Percentiles rank a stretch among this genome's conserved stretches.
Evolutionary conservation across 148 eudicot genomes (phyloP).

Genomic region (Euryodendron excelsum): DNA sequence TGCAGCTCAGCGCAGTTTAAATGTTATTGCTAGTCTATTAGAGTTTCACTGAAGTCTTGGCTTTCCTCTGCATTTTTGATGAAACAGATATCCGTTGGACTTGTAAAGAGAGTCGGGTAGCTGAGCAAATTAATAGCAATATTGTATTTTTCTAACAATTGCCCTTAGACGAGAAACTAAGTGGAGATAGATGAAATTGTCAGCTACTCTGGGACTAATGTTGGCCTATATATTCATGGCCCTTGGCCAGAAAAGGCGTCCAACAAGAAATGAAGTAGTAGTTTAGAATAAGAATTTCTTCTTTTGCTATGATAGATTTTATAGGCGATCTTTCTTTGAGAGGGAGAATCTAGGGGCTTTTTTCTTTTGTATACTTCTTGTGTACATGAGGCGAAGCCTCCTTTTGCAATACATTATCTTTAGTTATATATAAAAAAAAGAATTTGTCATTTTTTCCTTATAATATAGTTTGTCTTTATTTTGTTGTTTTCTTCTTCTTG

Average conservation of each 20-base stretch:
- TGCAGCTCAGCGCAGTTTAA: neutral
- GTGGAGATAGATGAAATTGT: neutral
- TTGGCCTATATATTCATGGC: neutral
- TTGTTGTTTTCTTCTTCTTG: constrained; percentile 1
- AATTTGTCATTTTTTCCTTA: too few relatives aligned
- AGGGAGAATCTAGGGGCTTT: too few relatives aligned
- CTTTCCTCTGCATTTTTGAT: neutral
- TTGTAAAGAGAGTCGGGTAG: neutral
- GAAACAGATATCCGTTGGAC: neutral
- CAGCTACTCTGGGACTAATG: neutral
- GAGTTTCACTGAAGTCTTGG: neutral
- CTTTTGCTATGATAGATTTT: too few relatives aligned
- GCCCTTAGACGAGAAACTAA: neutral
- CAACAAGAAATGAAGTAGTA: neutral
- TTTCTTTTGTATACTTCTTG: too few relatives aligned
- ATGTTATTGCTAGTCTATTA: neutral
- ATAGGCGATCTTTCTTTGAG: too few relatives aligned
- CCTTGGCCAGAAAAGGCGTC: neutral
- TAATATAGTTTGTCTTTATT: neutral
- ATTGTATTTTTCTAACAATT: neutral
- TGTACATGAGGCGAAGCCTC: too few relatives aligned
- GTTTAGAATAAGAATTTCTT: neutral
- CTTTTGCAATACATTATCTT: too few relatives aligned
- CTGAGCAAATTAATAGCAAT: too few relatives aligned
- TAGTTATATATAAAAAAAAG: too few relatives aligned